phyloP scores from a whole-genome alignment of 306 rosid species.

The Cicer arietinum region DNA sequence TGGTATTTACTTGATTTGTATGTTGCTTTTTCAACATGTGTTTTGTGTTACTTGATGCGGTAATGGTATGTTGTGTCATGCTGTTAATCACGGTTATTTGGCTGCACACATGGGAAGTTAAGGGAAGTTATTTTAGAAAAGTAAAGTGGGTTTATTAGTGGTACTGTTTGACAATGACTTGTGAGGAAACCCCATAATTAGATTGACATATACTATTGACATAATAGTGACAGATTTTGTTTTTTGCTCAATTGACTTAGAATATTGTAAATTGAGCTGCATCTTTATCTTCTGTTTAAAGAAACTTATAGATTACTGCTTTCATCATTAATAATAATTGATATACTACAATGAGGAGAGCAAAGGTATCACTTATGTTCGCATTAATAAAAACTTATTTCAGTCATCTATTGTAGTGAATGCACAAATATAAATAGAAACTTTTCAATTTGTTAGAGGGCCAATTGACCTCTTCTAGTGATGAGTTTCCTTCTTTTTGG shows the following conservation, averaged over 20 bases:
- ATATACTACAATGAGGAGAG: conserved; percentile 32
- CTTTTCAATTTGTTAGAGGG: conserved; percentile 9
- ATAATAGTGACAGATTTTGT: conserved; percentile 5
- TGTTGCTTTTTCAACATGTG: neutral
- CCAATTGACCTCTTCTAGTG: conserved; percentile 4
- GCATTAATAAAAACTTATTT: conserved; percentile 9
- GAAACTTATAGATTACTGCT: conserved; percentile 15
- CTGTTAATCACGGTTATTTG: conserved; percentile 10
- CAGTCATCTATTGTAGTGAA: conserved; percentile 20
- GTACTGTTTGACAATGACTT: neutral
- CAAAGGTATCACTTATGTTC: conserved; percentile 2
- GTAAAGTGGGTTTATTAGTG: conserved; percentile 29
- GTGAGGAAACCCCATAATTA: conserved; percentile 19
- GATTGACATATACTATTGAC: conserved; percentile 1
- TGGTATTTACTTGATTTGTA: neutral
- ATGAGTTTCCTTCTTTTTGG: conserved; percentile 31
- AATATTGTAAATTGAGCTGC: conserved; percentile 21
- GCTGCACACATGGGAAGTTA: neutral
- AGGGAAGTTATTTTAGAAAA: conserved; percentile 25
- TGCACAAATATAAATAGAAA: neutral
- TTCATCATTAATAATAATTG: conserved; percentile 9
- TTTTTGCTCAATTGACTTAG: conserved; percentile 30
- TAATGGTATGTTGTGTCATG: neutral
- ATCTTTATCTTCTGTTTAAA: conserved; percentile 8
- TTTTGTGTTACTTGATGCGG: conserved; percentile 1